Evolutionary conservation across 1,139 yeast species (phyloP).

Genomic region (Candida sanyaensis): DNA sequence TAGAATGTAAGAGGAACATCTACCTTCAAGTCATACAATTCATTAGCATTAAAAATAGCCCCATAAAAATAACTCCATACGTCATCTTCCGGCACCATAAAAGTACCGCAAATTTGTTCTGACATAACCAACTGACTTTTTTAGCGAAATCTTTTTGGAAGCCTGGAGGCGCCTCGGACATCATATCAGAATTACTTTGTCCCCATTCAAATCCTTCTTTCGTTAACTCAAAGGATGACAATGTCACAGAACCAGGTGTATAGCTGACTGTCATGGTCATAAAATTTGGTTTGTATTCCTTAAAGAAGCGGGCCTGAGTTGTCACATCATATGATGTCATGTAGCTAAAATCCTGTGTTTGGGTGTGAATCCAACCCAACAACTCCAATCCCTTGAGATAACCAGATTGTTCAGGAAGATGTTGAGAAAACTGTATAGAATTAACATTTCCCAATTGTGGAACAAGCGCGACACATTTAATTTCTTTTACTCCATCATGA

Average conservation of each 20-base stretch:
- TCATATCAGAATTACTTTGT: constrained; percentile 54
- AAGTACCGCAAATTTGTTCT: constrained; percentile 77
- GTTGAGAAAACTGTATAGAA: constrained; percentile 61
- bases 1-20: constrained; percentile 84
- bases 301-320: constrained; percentile 40
- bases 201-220: constrained; percentile 84
- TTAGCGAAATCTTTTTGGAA: constrained; percentile 60
- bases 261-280: constrained; percentile 69
- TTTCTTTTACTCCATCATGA: constrained; percentile 73
- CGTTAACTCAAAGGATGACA: constrained; percentile 64
- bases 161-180: constrained; percentile 60
- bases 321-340: constrained; percentile 75
- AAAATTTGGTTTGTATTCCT: constrained; percentile 34
- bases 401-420: constrained; percentile 39
- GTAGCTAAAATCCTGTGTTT: constrained; percentile 57
- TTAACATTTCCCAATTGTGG: constrained; percentile 85
- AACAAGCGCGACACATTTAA: constrained; percentile 71
- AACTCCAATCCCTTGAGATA: constrained; percentile 53
- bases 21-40: constrained; percentile 63
- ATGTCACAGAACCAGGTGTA: constrained; percentile 82
- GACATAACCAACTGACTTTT: constrained; percentile 72
- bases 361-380: constrained; percentile 84
- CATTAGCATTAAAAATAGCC: constrained; percentile 70
- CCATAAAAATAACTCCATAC: constrained; percentile 95
- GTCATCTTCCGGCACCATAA: constrained; percentile 81